Conservation (phyloP, 129 eudicot genomes). For the Kitagawia praeruptora region DNA sequence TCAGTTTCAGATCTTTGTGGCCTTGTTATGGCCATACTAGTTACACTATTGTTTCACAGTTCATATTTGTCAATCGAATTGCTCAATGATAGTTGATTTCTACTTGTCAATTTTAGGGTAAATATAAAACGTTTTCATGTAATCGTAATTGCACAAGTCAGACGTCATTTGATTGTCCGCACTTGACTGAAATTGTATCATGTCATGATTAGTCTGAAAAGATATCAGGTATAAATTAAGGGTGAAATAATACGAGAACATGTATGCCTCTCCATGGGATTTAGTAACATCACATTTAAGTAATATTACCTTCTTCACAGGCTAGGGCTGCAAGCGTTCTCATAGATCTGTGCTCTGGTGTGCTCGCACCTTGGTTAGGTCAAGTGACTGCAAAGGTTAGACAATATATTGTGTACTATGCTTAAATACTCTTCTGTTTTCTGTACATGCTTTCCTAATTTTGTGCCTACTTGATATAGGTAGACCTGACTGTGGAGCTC, state of each 20-base stretch:
- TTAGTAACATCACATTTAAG: background rate
- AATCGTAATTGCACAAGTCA: background rate
- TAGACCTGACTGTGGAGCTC: conserved; percentile 85
- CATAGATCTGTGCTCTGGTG: conserved; percentile 82
- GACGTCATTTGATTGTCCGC: background rate
- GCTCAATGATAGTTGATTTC: background rate
- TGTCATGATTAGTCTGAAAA: background rate
- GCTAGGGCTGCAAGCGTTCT: conserved; percentile 88
- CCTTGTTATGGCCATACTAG: conserved; percentile 1
- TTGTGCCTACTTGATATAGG: conserved; percentile 30
- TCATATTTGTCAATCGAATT: background rate
- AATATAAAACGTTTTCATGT: background rate
- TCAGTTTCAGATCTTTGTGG: background rate
- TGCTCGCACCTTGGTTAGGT: conserved; percentile 89
- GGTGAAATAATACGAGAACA: background rate
- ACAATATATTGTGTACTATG: background rate
- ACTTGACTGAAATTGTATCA: background rate
- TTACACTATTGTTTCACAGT: background rate
- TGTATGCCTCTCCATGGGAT: background rate
- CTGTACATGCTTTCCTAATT: conserved; percentile 6
- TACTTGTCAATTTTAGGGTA: background rate
- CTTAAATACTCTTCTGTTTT: background rate
- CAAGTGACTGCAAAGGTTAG: conserved; percentile 81
- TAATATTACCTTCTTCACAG: conserved; percentile 30
- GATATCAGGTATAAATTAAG: background rate